Conservation (phyloP, 1,284 basidiomycete species). For the Lentinula novae-zelandiae region DNA sequence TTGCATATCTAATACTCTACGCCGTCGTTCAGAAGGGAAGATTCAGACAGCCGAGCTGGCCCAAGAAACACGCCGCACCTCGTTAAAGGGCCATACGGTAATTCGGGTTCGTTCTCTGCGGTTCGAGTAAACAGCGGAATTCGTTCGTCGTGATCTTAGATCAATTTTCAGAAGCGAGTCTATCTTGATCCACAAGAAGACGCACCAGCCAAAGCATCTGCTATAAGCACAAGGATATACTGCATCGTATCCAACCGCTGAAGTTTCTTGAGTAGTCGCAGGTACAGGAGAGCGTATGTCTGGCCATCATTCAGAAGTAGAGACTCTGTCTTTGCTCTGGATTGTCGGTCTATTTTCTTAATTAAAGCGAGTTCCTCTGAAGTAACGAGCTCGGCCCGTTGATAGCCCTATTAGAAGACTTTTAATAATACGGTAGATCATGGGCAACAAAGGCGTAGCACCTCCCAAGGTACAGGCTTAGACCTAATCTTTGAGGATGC, state of each 20-base stretch:
- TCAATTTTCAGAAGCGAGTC: not conserved
- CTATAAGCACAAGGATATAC: conserved; percentile 87
- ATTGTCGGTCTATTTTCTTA: conserved; percentile 85
- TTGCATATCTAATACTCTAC: conserved; percentile 76
- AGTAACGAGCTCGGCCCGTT: conserved; percentile 89
- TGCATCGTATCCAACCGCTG: conserved; percentile 93
- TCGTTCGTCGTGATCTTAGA: conserved; percentile 72
- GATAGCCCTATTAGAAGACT: conserved; percentile 69
- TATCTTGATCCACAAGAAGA: conserved; percentile 6
- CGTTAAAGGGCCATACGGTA: conserved; percentile 83
- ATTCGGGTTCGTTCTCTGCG: conserved; percentile 63
- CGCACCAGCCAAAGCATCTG: conserved; percentile 82
- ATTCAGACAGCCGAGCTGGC: not conserved
- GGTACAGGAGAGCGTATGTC: conserved; percentile 86
- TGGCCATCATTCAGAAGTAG: conserved; percentile 76
- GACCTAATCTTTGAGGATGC: conserved; percentile 83
- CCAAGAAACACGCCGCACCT: conserved; percentile 42
- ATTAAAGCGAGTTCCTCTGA: conserved; percentile 88
- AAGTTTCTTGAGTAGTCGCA: conserved; percentile 89
- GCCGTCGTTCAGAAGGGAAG: conserved; percentile 3
- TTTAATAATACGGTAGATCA: conserved; percentile 11
- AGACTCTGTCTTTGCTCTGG: conserved; percentile 68
- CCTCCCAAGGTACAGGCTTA: conserved; percentile 97
- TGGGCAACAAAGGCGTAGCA: conserved; percentile 26
- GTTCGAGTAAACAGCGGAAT: conserved; percentile 70